Evolutionary conservation across 768 basidiomycete species (phyloP), one percentile per base, ranked within the genome.

Genomic region (Phaeotremella fagi): DNA sequence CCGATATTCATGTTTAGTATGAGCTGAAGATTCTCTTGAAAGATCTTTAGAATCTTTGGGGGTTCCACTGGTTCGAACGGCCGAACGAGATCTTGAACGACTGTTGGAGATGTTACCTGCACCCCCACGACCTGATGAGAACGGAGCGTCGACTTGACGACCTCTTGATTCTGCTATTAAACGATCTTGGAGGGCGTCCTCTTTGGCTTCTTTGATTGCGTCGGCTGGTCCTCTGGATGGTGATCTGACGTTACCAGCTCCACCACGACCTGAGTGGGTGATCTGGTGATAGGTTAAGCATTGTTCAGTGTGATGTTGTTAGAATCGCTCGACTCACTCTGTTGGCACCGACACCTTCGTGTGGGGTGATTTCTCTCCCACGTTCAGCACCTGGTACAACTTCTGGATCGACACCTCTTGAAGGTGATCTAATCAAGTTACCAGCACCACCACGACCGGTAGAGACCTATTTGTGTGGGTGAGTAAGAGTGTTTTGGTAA

Each of bases 181-280:
- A 29, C 63, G 52, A 24, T 71, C 70, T 52, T 71, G 65, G 20
- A 71, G 56, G 11, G 52, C 44, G 27, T 62, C 66, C 45, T 72
- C 73, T 45, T 57, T 36, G 16, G 45, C 56, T 6, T 62, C 64
- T 23, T 45, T 45, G 43, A 48, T 57, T 18, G 49, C 44, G 45
- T 53, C 73, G 46, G 45, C 52, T 12, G 48, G 64, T 23, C 83
- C 84, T 29, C 83, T 81, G 22, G 87, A 87, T 0, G 83, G 84
- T 1, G 87, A 85, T 52, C 86, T 83, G 46, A 91, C 83, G 78
- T 92, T 92, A 7, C 89, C 90, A 6, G 81, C 81, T 15, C 90
- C 90, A 24, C 90, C 89, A 46, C 88, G 82, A 11, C 90, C 90
- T 37, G 75, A 69, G 59, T 76, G 75, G 31, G 68, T 74, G 16